Percentiles rank a stretch among this genome's conserved stretches.
Conservation (phyloP, 495 filamentous ascomycete species). For the Pseudoneurospora amorphoporcata region DNA sequence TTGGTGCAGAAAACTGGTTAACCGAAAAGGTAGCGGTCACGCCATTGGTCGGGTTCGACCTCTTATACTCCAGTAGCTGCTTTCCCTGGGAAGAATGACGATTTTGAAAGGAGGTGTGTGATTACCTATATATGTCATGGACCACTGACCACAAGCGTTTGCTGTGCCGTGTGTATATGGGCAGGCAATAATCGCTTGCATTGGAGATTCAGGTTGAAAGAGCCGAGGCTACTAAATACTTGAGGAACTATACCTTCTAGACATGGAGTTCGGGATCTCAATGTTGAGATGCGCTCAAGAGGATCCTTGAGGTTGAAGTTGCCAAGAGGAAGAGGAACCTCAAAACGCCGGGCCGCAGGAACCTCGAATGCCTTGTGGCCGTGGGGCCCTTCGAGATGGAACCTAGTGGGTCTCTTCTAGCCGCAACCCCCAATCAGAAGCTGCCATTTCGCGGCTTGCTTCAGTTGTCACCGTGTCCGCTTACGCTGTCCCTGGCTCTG, state of each 20-base stretch:
- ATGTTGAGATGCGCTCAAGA: neutral
- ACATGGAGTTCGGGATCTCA: neutral
- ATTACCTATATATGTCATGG: neutral
- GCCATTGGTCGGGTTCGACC: neutral
- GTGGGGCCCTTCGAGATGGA: neutral
- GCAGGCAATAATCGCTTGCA: too few species aligned
- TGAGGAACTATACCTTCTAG: too few species aligned
- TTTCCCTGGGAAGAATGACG: neutral
- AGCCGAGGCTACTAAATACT: too few species aligned
- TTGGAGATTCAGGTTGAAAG: too few species aligned
- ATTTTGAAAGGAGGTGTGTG: neutral
- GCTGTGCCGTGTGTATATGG: too few species aligned
- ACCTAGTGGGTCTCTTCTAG: neutral
- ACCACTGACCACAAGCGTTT: neutral
- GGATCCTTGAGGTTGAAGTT: neutral
- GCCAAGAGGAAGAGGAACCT: neutral
- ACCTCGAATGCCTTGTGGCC: neutral
- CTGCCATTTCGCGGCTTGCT: slow-evolving; percentile 8
- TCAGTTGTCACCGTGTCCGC: neutral
- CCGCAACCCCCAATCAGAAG: slow-evolving; percentile 7
- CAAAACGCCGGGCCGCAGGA: neutral
- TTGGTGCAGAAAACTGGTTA: neutral
- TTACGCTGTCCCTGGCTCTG: neutral
- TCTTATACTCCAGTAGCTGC: neutral
- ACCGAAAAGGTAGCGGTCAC: neutral